Evolutionary conservation across 768 basidiomycete species (phyloP).

Genomic region (Tubosaeta sp.): DNA sequence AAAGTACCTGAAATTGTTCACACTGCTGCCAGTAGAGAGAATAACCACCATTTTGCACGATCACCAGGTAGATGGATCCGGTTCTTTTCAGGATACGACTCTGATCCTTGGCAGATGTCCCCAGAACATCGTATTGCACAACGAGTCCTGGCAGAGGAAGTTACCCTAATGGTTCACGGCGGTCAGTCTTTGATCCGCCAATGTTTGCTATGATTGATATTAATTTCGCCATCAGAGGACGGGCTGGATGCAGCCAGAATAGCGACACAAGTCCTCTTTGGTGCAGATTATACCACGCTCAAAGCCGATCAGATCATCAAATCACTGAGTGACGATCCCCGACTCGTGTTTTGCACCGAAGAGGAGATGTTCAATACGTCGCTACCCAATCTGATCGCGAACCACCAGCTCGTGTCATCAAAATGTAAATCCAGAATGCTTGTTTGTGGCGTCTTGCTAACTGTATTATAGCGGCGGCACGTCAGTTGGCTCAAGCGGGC

Average conservation of each 20-base stretch:
- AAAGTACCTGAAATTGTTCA: conserved; percentile 78
- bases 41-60: conserved; percentile 53
- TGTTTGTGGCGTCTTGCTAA: conserved; percentile 5
- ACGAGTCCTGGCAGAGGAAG: conserved; percentile 49
- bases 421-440: conserved; percentile 45
- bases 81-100: background rate
- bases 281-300: conserved; percentile 37
- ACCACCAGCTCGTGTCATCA: conserved; percentile 55
- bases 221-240: conserved; percentile 26
- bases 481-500: conserved; percentile 53
- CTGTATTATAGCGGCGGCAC: conserved; percentile 54
- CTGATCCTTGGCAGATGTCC: conserved; percentile 15
- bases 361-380: conserved; percentile 51
- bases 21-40: conserved; percentile 57
- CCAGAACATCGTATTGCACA: conserved; percentile 47
- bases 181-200: conserved; percentile 31
- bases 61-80: conserved; percentile 47
- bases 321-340: conserved; percentile 63
- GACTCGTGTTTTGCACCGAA: conserved; percentile 50
- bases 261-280: conserved; percentile 46
- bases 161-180: conserved; percentile 58
- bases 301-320: conserved; percentile 51
- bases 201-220: background rate
- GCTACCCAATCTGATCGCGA: conserved; percentile 58
- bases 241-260: conserved; percentile 40